These are phyloP conservation scores for Aspergillus tamarii DNA, from an alignment of 2,329 filamentous ascomycete genomes.

Conservation along the genomic window DNA sequence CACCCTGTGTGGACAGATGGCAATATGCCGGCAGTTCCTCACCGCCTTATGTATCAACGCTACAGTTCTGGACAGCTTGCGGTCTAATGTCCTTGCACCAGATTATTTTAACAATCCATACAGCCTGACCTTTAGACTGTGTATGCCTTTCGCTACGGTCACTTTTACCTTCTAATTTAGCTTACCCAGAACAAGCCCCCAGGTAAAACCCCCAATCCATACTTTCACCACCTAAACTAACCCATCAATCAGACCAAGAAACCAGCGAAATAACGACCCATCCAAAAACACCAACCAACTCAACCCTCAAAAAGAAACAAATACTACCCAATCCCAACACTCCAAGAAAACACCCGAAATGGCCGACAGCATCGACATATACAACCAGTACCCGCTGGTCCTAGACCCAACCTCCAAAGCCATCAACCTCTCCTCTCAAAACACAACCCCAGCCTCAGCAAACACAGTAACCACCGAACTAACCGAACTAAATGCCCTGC, in stretches of 20 bases:
- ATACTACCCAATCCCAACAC: not conserved
- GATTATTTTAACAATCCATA: not conserved
- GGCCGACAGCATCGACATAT: conserved; percentile 49
- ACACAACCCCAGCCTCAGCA: conserved; percentile 47
- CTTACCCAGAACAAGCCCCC: not conserved
- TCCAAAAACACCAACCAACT: not conserved
- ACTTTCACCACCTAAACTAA: not conserved
- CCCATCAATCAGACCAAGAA: not conserved
- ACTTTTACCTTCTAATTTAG: not conserved
- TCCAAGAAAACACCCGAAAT: conserved; percentile 21
- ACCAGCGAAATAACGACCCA: not conserved
- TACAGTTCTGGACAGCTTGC: conserved; percentile 30
- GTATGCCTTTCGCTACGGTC: not conserved
- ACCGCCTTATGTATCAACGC: conserved; percentile 24
- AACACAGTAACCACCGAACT: conserved; percentile 67
- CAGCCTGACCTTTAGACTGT: not conserved
- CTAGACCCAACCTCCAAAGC: conserved; percentile 83
- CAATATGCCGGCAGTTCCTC: conserved; percentile 2
- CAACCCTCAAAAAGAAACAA: not conserved
- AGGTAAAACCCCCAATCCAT: not conserved
- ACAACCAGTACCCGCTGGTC: conserved; percentile 78
- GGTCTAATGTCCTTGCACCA: not conserved
- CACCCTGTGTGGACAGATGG: not conserved
- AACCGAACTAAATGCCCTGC: conserved; percentile 73
- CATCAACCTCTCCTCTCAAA: conserved; percentile 58